Conservation (phyloP, 208 protist genomes). For the Phytomonas francai region DNA sequence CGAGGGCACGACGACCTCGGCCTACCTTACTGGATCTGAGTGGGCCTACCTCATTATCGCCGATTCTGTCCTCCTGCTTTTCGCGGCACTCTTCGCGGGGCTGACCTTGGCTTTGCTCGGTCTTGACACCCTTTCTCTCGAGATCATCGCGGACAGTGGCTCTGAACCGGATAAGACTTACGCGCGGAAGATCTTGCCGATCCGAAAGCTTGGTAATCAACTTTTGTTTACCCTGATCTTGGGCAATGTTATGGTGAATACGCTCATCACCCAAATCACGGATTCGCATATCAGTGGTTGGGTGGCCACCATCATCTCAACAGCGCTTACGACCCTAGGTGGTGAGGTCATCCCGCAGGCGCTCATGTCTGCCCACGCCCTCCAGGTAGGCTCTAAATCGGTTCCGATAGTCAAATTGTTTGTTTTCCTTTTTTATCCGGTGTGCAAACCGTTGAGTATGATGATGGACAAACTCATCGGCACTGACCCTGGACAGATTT, state of each 20-base stretch:
- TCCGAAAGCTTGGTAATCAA: slow-evolving; percentile 94
- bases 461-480: slow-evolving; percentile 90
- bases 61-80: slow-evolving; percentile 77
- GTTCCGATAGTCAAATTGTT: slow-evolving; percentile 91
- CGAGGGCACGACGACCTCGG: slow-evolving; percentile 10
- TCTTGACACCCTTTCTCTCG: slow-evolving; percentile 90
- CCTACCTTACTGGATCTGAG: slow-evolving; percentile 18
- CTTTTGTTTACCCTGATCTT: slow-evolving; percentile 95
- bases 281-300: slow-evolving; percentile 82
- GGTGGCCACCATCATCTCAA: slow-evolving; percentile 87
- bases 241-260: slow-evolving; percentile 96
- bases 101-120: slow-evolving; percentile 94
- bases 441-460: slow-evolving; percentile 91
- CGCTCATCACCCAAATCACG: slow-evolving; percentile 91
- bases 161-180: slow-evolving; percentile 86
- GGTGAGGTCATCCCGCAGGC: slow-evolving; percentile 96
- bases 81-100: slow-evolving; percentile 93
- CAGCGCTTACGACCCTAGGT: slow-evolving; percentile 90
- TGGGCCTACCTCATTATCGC: slow-evolving; percentile 77
- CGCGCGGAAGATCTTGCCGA: slow-evolving; percentile 89
- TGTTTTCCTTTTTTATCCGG: slow-evolving; percentile 89
- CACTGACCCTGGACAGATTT: slow-evolving; percentile 92
- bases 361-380: slow-evolving; percentile 87
- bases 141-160: slow-evolving; percentile 89
- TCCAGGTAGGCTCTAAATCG: slow-evolving; percentile 89